Conservation (phyloP, 2,329 filamentous ascomycete species). For the Xylaria multiplex region DNA sequence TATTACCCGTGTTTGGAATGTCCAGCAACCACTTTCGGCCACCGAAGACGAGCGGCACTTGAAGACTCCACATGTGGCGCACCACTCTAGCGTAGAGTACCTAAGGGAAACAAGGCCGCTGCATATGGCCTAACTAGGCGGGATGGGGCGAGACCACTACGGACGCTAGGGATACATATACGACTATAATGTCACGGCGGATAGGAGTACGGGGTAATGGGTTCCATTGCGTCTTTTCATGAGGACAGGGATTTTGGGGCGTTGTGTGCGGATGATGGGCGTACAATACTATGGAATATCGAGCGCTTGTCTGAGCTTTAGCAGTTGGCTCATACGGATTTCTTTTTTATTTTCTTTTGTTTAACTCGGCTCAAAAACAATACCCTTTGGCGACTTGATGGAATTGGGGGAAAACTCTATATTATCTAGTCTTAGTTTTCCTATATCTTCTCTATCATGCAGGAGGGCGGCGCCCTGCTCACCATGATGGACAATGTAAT, state of each 20-base stretch:
- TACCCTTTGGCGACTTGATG: conserved; percentile 26
- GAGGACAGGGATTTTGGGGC: conserved; percentile 6
- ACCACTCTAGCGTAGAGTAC: conserved; percentile 32
- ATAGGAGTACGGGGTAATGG: conserved; percentile 23
- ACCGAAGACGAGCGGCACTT: conserved; percentile 30
- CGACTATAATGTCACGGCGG: conserved; percentile 26
- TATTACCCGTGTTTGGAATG: conserved; percentile 23
- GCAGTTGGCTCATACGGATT: conserved; percentile 11
- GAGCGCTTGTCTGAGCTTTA: conserved; percentile 9
- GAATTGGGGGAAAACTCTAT: conserved; percentile 8
- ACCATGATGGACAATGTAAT: conserved; percentile 1
- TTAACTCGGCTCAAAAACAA: conserved; percentile 10
- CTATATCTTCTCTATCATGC: background rate
- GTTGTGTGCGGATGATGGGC: conserved; percentile 5
- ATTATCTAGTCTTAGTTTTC: conserved; percentile 2
- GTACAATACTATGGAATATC: conserved; percentile 5
- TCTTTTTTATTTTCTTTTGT: conserved; percentile 4
- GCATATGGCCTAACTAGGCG: conserved; percentile 14
- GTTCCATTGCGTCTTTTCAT: background rate
- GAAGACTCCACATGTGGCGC: conserved; percentile 29
- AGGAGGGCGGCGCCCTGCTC: background rate
- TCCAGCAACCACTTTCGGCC: conserved; percentile 15
- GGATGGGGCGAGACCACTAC: background rate
- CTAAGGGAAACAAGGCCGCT: conserved; percentile 21
- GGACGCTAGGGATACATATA: background rate